Conservation (phyloP, 306 rosid genomes). For the Gleditsia sinensis region DNA sequence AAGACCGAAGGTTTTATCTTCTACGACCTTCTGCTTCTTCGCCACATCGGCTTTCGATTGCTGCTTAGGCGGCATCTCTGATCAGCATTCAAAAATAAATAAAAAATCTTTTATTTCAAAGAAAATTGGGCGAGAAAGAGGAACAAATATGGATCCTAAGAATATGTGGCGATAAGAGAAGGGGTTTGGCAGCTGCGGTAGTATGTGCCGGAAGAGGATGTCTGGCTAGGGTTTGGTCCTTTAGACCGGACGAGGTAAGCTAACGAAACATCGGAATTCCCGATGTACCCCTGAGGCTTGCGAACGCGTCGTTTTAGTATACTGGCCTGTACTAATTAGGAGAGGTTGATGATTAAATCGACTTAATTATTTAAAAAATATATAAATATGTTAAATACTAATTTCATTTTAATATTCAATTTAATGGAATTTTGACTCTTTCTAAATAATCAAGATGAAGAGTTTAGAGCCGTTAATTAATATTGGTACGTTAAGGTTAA, state of each 20-base stretch:
- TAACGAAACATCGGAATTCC: constrained; percentile 1
- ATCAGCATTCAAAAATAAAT: constrained; percentile 17
- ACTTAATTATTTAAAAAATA: no score
- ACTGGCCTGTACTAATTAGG: background rate
- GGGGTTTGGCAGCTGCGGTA: background rate
- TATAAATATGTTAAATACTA: no score
- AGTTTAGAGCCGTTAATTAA: no score
- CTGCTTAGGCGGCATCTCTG: constrained; percentile 74
- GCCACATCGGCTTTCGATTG: constrained; percentile 60
- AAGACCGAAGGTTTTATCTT: constrained; percentile 77
- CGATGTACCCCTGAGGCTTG: background rate
- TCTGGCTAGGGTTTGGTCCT: constrained; percentile 25
- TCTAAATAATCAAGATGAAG: no score
- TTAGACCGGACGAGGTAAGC: background rate
- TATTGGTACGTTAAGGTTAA: no score
- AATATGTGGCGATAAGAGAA: background rate
- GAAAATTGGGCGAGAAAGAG: background rate
- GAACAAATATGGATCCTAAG: background rate
- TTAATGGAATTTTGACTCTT: no score
- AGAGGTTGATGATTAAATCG: no score
- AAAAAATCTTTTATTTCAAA: background rate
- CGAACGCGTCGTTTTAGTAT: background rate
- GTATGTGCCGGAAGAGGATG: background rate
- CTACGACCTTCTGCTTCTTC: constrained; percentile 81
- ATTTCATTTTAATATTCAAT: no score